Conservation (phyloP, 2,329 filamentous ascomycete species). For the Mycosphaerella arachidis region DNA sequence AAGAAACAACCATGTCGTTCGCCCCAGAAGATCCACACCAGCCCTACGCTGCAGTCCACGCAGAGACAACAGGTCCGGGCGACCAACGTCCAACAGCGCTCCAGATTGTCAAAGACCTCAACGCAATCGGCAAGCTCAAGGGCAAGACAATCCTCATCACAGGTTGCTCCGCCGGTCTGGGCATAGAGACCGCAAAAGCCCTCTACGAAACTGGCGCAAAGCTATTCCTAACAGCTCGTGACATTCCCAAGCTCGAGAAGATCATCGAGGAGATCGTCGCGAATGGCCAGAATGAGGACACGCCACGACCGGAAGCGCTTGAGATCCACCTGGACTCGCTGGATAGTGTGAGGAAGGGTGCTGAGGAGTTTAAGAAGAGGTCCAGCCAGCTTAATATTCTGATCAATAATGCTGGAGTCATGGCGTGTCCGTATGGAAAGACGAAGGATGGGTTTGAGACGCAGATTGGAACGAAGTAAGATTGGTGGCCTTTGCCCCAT, state of each 20-base stretch:
- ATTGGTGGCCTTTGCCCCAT: no score
- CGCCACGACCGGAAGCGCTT: slow-evolving; percentile 20
- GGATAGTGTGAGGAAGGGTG: slow-evolving; percentile 32
- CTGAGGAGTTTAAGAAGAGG: slow-evolving; percentile 30
- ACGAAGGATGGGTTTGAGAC: slow-evolving; percentile 41
- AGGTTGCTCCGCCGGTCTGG: slow-evolving; percentile 44
- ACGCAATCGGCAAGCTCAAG: slow-evolving; percentile 32
- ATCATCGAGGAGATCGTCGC: slow-evolving; percentile 28
- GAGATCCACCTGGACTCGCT: slow-evolving; percentile 33
- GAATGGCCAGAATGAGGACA: slow-evolving; percentile 17
- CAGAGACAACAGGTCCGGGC: slow-evolving; percentile 21
- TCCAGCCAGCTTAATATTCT: slow-evolving; percentile 38
- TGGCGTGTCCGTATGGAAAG: slow-evolving; percentile 35
- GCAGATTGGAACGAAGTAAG: slow-evolving; percentile 46
- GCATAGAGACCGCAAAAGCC: slow-evolving; percentile 43
- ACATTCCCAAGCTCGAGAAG: slow-evolving; percentile 38
- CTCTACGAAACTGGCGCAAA: slow-evolving; percentile 44
- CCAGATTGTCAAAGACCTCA: slow-evolving; percentile 26
- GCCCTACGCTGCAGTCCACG: slow-evolving; percentile 25
- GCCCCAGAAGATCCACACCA: slow-evolving; percentile 23
- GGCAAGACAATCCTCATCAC: slow-evolving; percentile 42
- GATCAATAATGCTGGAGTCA: slow-evolving; percentile 35
- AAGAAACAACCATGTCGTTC: slow-evolving; percentile 19
- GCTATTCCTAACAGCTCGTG: slow-evolving; percentile 42
- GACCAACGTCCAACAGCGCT: slow-evolving; percentile 29